Evolutionary conservation across 805 yeast species (phyloP).

Genomic region (Candida qinlingensis): DNA sequence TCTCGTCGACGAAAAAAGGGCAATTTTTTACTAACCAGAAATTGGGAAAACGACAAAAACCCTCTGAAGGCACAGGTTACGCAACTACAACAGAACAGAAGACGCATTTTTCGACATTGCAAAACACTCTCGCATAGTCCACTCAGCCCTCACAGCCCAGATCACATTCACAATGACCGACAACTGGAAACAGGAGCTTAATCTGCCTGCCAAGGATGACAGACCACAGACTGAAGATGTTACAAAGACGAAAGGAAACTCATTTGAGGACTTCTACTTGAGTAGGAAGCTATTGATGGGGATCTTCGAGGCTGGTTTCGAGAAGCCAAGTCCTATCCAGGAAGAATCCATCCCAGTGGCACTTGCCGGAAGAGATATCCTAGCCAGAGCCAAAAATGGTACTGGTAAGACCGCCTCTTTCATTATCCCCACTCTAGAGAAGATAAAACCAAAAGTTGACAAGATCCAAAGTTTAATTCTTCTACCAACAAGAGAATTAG

Average conservation of each 20-base stretch:
- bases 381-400: conserved; percentile 97
- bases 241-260: conserved; percentile 79
- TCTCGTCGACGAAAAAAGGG: neutral
- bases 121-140: no score
- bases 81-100: no score
- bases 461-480: conserved; percentile 88
- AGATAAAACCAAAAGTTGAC: conserved; percentile 74
- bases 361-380: conserved; percentile 87
- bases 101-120: no score
- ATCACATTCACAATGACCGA: conserved; percentile 31
- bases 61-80: no score
- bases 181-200: conserved; percentile 72
- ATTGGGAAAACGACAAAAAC: no score
- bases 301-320: conserved; percentile 97
- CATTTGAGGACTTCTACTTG: conserved; percentile 87
- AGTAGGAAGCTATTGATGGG: conserved; percentile 96
- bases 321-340: conserved; percentile 96
- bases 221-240: conserved; percentile 98
- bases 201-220: conserved; percentile 78
- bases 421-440: conserved; percentile 88
- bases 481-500: conserved; percentile 97
- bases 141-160: neutral
- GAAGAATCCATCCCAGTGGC: conserved; percentile 97
- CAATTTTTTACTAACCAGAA: no score
- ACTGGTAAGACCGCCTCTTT: conserved; percentile 99